Conservation (phyloP, 2,329 filamentous ascomycete species). For the Tolypocladium cylindrosporum region DNA sequence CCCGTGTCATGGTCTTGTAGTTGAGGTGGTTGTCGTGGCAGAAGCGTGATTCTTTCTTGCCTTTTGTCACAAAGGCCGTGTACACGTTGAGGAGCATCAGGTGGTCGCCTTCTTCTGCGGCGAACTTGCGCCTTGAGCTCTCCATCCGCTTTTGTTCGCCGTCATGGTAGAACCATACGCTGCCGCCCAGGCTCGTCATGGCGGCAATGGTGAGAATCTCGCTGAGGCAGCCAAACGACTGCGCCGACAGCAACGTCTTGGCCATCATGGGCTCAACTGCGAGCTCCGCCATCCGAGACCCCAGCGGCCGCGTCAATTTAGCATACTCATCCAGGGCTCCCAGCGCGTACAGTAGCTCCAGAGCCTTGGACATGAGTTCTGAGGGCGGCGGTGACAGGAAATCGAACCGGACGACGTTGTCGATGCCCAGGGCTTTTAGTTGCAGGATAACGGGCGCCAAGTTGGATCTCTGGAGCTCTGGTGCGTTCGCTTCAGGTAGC, state of each 20-base stretch:
- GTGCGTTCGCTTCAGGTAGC: conserved; percentile 64
- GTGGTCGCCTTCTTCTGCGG: conserved; percentile 89
- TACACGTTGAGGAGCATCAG: conserved; percentile 91
- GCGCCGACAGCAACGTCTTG: conserved; percentile 70
- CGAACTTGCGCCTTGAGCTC: conserved; percentile 67
- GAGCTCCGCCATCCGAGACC: conserved; percentile 83
- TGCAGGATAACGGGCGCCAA: conserved; percentile 82
- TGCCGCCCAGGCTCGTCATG: conserved; percentile 81
- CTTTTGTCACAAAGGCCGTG: conserved; percentile 73
- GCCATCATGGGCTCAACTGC: conserved; percentile 94
- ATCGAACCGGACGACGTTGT: conserved; percentile 85
- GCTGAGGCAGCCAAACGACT: conserved; percentile 65
- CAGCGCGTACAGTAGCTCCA: conserved; percentile 79
- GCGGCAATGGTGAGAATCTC: conserved; percentile 89
- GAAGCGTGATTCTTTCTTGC: conserved; percentile 75
- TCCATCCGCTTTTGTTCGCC: conserved; percentile 69
- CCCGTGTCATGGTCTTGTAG: conserved; percentile 71
- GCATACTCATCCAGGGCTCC: conserved; percentile 84
- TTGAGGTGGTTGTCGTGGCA: conserved; percentile 82
- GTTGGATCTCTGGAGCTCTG: conserved; percentile 88
- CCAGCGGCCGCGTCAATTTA: conserved; percentile 82
- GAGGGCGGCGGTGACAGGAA: conserved; percentile 81
- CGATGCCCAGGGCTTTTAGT: conserved; percentile 88
- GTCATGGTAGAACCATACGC: conserved; percentile 73
- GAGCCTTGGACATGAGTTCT: conserved; percentile 71